These are phyloP conservation scores for Dentipellis sp. DNA, from an alignment of 768 basidiomycete species.

Conservation along the genomic window DNA sequence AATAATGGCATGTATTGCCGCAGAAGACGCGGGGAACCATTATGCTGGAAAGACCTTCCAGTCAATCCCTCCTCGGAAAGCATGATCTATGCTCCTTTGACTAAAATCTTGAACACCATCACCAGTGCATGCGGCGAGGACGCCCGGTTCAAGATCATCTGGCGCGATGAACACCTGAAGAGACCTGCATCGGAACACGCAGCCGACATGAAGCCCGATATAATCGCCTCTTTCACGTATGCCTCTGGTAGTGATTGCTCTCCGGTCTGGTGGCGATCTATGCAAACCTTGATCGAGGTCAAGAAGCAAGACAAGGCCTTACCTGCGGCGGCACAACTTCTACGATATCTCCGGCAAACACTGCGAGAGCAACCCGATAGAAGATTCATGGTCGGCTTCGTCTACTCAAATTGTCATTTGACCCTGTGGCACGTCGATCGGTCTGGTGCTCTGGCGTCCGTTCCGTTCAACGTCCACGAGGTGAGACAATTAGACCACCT, in stretches of 20 bases:
- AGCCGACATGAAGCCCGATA: neutral
- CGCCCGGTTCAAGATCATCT: neutral
- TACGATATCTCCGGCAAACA: neutral
- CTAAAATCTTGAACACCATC: neutral
- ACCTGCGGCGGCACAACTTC: neutral
- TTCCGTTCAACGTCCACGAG: neutral
- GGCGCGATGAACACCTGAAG: neutral
- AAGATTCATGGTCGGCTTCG: neutral
- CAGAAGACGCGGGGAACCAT: too few species aligned
- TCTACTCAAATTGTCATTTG: neutral
- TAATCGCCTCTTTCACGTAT: neutral
- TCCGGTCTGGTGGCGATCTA: neutral
- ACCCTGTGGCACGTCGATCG: slow-evolving; percentile 2
- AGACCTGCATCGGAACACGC: neutral
- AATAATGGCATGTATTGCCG: neutral
- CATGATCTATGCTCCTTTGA: neutral
- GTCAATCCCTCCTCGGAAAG: neutral
- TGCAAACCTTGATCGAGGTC: neutral
- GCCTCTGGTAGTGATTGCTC: neutral
- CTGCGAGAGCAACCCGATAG: neutral
- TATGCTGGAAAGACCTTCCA: neutral
- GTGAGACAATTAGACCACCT: neutral
- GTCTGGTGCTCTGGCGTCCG: neutral
- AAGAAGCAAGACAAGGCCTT: neutral
- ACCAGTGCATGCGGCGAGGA: neutral